A percentile compares a stretch with the other conserved stretches of the same genome.
These are phyloP conservation scores for Ustilago cynodontis DNA, from an alignment of 1,284 basidiomycete genomes.

Conservation along the genomic window DNA sequence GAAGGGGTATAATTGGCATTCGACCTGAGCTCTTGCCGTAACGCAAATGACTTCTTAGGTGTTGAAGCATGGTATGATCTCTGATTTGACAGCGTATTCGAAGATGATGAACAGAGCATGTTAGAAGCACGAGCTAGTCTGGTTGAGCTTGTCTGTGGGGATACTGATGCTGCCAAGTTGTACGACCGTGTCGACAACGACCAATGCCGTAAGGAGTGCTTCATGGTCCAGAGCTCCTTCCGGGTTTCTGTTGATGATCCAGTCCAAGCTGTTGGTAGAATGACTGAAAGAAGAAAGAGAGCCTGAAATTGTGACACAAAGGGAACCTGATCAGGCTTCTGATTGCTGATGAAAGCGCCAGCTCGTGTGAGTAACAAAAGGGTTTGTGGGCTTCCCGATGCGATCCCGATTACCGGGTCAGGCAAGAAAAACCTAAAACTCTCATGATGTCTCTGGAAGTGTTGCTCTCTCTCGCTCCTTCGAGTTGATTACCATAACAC, in stretches of 20 bases:
- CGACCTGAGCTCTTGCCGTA: background rate
- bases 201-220: conserved; percentile 21
- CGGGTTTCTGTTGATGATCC: background rate
- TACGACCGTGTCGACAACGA: background rate
- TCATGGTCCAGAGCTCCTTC: conserved; percentile 7
- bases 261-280: background rate
- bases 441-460: background rate
- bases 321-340: background rate
- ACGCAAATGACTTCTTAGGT: background rate
- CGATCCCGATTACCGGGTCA: background rate
- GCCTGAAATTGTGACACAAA: background rate
- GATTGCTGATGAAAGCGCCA: background rate
- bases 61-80: background rate
- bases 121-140: background rate
- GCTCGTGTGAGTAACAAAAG: conserved; percentile 2
- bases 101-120: background rate
- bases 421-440: background rate
- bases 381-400: conserved; percentile 3
- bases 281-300: background rate
- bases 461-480: conserved; percentile 19
- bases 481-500: background rate
- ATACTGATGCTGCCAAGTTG: background rate
- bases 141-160: background rate
- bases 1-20: background rate
- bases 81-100: background rate